phyloP scores from a whole-genome alignment of 257 asterid genomes.

The Primulina eburnea region DNA sequence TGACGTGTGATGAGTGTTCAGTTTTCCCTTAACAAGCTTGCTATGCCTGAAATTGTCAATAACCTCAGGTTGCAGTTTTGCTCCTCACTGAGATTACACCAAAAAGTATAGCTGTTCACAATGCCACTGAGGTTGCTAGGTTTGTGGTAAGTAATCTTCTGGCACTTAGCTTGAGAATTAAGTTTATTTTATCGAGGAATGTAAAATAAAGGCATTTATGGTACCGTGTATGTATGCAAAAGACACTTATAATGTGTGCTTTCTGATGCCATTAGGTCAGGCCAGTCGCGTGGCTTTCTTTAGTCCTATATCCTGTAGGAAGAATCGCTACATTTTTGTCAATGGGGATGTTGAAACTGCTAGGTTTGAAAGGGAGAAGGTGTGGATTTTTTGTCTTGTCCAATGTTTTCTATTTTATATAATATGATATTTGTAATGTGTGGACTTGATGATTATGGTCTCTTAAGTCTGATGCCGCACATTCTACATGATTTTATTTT shows the following conservation, averaged over 20 bases:
- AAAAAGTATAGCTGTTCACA: slow-evolving; percentile 97
- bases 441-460: neutral
- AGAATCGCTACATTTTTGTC: slow-evolving; percentile 91
- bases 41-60: slow-evolving; percentile 24
- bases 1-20: neutral
- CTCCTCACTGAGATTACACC: slow-evolving; percentile 99
- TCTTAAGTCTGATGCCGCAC: neutral
- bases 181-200: neutral
- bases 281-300: slow-evolving; percentile 99
- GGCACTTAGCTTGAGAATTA: slow-evolving; percentile 23
- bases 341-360: slow-evolving; percentile 97
- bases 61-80: slow-evolving; percentile 76
- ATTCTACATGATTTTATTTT: slow-evolving; percentile 9
- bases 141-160: slow-evolving; percentile 79
- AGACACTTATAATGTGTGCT: slow-evolving; percentile 29
- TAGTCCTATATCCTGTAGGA: slow-evolving; percentile 89
- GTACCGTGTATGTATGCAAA: neutral
- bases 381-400: slow-evolving; percentile 22
- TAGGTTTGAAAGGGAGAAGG: slow-evolving; percentile 97
- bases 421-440: neutral
- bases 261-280: slow-evolving; percentile 69
- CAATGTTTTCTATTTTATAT: neutral
- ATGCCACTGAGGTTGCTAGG: slow-evolving; percentile 96
- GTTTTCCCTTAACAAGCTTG: slow-evolving; percentile 8
- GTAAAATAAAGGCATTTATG: slow-evolving; percentile 2